Evolutionary conservation across 2,329 filamentous ascomycete genomes (phyloP), one percentile per base, ranked within the genome.

Genomic region (Onygena corvina): DNA sequence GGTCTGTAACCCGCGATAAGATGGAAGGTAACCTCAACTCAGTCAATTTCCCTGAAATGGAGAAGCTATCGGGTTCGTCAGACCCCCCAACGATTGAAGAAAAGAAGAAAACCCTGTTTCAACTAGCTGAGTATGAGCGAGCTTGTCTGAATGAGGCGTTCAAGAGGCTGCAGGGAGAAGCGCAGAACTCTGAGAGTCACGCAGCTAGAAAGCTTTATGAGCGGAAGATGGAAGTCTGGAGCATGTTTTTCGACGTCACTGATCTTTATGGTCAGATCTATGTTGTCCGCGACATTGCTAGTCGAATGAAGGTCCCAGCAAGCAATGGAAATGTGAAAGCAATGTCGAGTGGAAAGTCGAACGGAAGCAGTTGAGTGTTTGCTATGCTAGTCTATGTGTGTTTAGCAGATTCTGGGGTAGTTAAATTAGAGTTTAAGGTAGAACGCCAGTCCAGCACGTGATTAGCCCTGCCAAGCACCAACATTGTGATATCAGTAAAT

Each of bases 261-360:
- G 64, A 67, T 42, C 42, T 67, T 14, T 65, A 58, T 50, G 65
- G 63, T 12, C 61, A 67, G 50, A 64, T 67, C 12, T 67, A 66
- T 50, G 58, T 66, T 18, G 52, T 58, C 14, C 57, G 57, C 12
- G 64, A 66, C 51, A 55, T 57, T 50, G 52, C 50, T 9, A 54
- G 52, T 49, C 49, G 51, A 23, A 48, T 50, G 29, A 34, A 46
- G 16, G 18, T 33, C n/a, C n/a, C n/a, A n/a, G n/a, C n/a, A n/a
- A n/a, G n/a, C n/a, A n/a, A n/a, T n/a, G n/a, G n/a, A n/a, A n/a
- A n/a, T n/a, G n/a, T n/a, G n/a, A n/a, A n/a, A n/a, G n/a, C n/a
- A n/a, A n/a, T n/a, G n/a, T n/a, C n/a, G n/a, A n/a, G n/a, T n/a
- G n/a, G n/a, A n/a, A n/a, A n/a, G n/a, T n/a, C n/a, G n/a, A n/a